Conservation (phyloP, 83 land plant species). For the Thuja plicata region DNA sequence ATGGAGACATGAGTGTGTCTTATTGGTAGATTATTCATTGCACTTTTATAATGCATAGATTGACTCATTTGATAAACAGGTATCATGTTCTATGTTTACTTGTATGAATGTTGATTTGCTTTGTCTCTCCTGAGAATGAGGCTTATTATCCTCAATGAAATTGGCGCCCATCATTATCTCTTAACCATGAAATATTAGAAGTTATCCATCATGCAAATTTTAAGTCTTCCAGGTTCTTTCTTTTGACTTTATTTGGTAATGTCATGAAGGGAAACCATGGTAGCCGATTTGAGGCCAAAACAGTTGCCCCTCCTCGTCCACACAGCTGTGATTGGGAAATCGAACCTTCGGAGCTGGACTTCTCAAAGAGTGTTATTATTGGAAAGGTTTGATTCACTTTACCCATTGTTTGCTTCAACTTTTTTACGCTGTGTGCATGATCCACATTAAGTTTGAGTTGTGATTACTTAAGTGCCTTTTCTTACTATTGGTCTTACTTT, state of each 20-base stretch:
- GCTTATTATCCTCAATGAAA: neutral
- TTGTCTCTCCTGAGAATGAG: neutral
- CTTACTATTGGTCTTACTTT: neutral
- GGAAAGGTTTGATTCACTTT: slow-evolving; percentile 56
- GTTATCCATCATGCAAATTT: neutral
- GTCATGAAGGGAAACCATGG: slow-evolving; percentile 74
- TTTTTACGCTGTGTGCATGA: neutral
- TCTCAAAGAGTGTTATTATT: slow-evolving; percentile 43
- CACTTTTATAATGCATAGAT: neutral
- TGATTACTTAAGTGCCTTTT: neutral
- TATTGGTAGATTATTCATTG: neutral
- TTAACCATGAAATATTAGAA: neutral
- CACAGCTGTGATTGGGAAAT: slow-evolving; percentile 85
- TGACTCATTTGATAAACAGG: neutral
- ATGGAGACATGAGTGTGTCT: neutral
- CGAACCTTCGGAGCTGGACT: slow-evolving; percentile 76
- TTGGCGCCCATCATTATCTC: neutral
- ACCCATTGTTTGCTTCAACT: neutral
- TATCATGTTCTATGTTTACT: neutral
- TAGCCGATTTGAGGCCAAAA: slow-evolving; percentile 68
- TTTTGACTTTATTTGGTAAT: neutral
- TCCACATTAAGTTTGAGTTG: neutral
- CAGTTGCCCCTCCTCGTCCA: slow-evolving; percentile 70
- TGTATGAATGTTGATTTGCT: neutral
- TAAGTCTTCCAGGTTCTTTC: neutral